Conservation (phyloP, 2,329 filamentous ascomycete genomes). For the Hypoxylon sp. region DNA sequence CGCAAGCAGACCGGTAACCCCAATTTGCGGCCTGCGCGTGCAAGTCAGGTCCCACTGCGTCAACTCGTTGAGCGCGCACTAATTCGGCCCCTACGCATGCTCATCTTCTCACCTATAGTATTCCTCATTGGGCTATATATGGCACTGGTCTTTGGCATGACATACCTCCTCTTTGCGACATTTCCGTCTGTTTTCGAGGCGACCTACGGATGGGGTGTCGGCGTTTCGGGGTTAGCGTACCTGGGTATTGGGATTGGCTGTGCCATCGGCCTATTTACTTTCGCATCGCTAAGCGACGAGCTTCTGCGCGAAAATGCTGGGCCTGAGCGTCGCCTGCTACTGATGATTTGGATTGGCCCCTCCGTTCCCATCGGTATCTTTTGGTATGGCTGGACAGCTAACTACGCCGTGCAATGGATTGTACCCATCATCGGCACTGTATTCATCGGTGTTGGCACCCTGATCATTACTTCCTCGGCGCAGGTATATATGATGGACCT, state of each 20-base stretch:
- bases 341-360: slow-evolving; percentile 9
- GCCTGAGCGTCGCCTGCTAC: slow-evolving; percentile 9
- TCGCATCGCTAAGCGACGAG: slow-evolving; percentile 10
- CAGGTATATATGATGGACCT: not conserved
- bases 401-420: slow-evolving; percentile 39
- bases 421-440: slow-evolving; percentile 8
- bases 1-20: slow-evolving; percentile 61
- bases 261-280: slow-evolving; percentile 11
- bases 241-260: slow-evolving; percentile 12
- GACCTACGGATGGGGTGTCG: not conserved
- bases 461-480: slow-evolving; percentile 16
- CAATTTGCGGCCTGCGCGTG: slow-evolving; percentile 18
- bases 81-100: not conserved
- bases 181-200: slow-evolving; percentile 7
- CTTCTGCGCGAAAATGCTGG: slow-evolving; percentile 3
- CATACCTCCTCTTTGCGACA: slow-evolving; percentile 7
- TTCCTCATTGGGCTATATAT: slow-evolving; percentile 10
- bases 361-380: slow-evolving; percentile 20
- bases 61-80: slow-evolving; percentile 3
- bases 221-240: slow-evolving; percentile 14
- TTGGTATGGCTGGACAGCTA: slow-evolving; percentile 36
- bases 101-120: slow-evolving; percentile 1
- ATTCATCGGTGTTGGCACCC: slow-evolving; percentile 9
- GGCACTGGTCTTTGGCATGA: slow-evolving; percentile 3
- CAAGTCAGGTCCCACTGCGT: not conserved